Conservation (phyloP, 2,329 filamentous ascomycete genomes). For the Boeremia exigua region DNA sequence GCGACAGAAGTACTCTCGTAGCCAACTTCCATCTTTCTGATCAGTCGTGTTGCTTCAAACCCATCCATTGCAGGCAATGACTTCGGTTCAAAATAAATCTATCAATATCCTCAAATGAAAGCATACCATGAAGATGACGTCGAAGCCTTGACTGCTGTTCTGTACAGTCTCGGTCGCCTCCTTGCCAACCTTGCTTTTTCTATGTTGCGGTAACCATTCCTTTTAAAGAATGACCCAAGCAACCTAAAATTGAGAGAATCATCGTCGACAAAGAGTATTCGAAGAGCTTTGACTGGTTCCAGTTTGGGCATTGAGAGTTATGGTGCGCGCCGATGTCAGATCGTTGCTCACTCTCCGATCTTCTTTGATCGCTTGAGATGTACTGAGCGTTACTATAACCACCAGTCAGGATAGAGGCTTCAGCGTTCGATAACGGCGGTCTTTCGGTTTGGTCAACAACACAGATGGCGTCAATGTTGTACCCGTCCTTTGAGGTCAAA, state of each 20-base stretch:
- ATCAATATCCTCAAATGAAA: not conserved
- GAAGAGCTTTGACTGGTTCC: not conserved
- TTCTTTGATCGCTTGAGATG: not conserved
- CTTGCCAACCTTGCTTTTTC: constrained; percentile 18
- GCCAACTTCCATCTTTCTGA: constrained; percentile 25
- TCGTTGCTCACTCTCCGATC: not conserved
- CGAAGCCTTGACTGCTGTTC: constrained; percentile 21
- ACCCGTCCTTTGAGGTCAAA: constrained; percentile 9
- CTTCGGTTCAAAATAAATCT: too few species aligned
- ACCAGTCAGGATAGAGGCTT: constrained; percentile 8
- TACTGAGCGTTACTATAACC: constrained; percentile 1
- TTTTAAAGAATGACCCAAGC: constrained; percentile 31
- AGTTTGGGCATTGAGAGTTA: constrained; percentile 30
- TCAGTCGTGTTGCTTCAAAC: constrained; percentile 31
- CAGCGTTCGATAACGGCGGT: not conserved
- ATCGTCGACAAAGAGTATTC: constrained; percentile 44
- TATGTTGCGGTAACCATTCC: constrained; percentile 5
- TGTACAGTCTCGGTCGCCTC: constrained; percentile 27
- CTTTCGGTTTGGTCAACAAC: constrained; percentile 11
- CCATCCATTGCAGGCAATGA: constrained; percentile 42
- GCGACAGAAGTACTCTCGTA: not conserved
- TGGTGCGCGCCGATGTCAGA: not conserved
- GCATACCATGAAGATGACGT: constrained; percentile 33
- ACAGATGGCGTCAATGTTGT: constrained; percentile 22
- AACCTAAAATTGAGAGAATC: constrained; percentile 44